Evolutionary conservation across 1,284 basidiomycete species (phyloP).

Genomic region (Cryptococcus sp.): DNA sequence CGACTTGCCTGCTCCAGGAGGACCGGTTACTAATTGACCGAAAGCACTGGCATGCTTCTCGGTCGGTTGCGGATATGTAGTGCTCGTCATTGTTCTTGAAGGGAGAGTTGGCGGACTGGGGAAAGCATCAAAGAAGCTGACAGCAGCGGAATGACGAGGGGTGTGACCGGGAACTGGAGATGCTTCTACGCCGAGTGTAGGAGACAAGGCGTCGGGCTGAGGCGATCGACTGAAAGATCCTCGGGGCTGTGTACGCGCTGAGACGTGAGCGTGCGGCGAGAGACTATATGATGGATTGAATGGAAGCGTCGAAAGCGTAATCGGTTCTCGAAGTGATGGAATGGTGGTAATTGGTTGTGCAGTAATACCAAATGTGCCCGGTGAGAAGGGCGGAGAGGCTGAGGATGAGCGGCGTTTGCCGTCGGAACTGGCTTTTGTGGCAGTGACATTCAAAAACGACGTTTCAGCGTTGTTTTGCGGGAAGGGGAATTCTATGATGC

Average conservation of each 20-base stretch:
- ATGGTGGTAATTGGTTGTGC: neutral
- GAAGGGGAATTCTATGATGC: neutral
- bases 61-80: slow-evolving; percentile 6
- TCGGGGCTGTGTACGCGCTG: neutral
- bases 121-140: slow-evolving; percentile 33
- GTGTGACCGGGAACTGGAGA: slow-evolving; percentile 11
- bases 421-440: slow-evolving; percentile 7
- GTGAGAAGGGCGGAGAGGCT: slow-evolving; percentile 13
- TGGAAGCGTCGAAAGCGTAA: neutral
- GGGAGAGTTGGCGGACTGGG: slow-evolving; percentile 20
- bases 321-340: slow-evolving; percentile 1
- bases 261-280: neutral
- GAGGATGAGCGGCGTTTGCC: slow-evolving; percentile 17
- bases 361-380: slow-evolving; percentile 12
- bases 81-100: slow-evolving; percentile 1
- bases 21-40: slow-evolving; percentile 73
- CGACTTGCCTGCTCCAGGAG: slow-evolving; percentile 90
- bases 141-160: slow-evolving; percentile 27
- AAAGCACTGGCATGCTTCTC: slow-evolving; percentile 39
- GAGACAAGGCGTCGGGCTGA: neutral
- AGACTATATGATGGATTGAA: neutral
- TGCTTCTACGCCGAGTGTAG: neutral
- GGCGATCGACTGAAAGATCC: neutral
- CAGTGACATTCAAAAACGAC: slow-evolving; percentile 2
- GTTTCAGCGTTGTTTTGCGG: neutral